Evolutionary conservation across 1,284 basidiomycete species (phyloP).

Genomic region (Boletus semigastroideus): DNA sequence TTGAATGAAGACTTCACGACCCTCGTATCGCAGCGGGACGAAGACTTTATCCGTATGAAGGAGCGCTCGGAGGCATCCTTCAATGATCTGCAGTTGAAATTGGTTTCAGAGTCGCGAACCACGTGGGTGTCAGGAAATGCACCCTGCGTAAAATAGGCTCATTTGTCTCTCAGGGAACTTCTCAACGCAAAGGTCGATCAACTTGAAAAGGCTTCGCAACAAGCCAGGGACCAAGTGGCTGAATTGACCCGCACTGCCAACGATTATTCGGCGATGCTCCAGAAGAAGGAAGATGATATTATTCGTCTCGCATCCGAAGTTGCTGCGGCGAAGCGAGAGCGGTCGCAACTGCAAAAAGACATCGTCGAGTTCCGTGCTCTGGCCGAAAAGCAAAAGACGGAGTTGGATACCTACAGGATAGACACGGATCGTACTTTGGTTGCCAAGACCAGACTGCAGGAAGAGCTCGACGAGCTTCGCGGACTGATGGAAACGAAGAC

Average conservation of each 20-base stretch:
- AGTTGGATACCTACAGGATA: slow-evolving; percentile 64
- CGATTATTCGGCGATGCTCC: slow-evolving; percentile 78
- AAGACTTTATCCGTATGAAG: slow-evolving; percentile 75
- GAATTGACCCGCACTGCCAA: slow-evolving; percentile 77
- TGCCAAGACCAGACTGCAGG: slow-evolving; percentile 65
- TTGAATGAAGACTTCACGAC: slow-evolving; percentile 73
- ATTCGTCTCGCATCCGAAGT: slow-evolving; percentile 59
- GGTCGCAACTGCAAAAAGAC: slow-evolving; percentile 55
- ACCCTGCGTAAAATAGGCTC: slow-evolving; percentile 2
- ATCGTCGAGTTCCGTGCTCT: slow-evolving; percentile 66
- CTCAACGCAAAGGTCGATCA: slow-evolving; percentile 58
- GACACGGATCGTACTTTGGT: slow-evolving; percentile 57
- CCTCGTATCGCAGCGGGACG: slow-evolving; percentile 72
- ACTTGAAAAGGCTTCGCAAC: slow-evolving; percentile 66
- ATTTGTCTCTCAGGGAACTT: slow-evolving; percentile 49
- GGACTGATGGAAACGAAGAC: slow-evolving; percentile 81
- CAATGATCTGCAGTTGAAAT: slow-evolving; percentile 73
- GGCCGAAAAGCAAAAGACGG: slow-evolving; percentile 65
- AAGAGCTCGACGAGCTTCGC: slow-evolving; percentile 86
- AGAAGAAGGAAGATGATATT: slow-evolving; percentile 78
- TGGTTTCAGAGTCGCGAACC: slow-evolving; percentile 65
- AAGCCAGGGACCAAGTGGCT: slow-evolving; percentile 75
- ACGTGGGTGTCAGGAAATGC: slow-evolving; percentile 48
- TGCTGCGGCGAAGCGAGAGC: slow-evolving; percentile 51
- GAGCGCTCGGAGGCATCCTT: slow-evolving; percentile 72